Evolutionary conservation across 192 early-diverging fungal species (phyloP), one percentile per base, ranked within the genome.

Genomic region (Geranomyces variabilis): DNA sequence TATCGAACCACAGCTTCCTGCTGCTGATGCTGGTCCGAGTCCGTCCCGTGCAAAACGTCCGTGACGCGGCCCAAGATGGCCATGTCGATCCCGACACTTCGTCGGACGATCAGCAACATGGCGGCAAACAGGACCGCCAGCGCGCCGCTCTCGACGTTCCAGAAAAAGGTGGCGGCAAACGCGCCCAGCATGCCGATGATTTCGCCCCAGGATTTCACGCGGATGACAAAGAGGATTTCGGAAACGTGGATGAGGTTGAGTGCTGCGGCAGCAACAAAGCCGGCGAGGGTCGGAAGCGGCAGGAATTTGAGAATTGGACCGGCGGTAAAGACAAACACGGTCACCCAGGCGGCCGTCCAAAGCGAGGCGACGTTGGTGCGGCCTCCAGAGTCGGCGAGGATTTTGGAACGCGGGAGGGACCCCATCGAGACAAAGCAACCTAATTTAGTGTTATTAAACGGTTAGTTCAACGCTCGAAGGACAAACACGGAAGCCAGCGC

Each of bases 361-460:
- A 94, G 76, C 7, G 90, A 89, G 0, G 91, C 84, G 31, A 96
- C 71, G 68, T 92, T 94, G 53, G 94, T 93, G 24, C 79, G 83
- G 1, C 91, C 94, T 31, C 90, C 92, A 12, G 93, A 88, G 63
- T 84, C 86, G 68, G 95, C 93, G 48, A 93, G 90, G 66, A 96
- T 90, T 73, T 92, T 89, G 74, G 94, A 96, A 51, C 96, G 89
- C 8, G 96, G 91, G 41, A 98, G 85, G 26, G 93, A 94, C 6
- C 91, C 94, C 78, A 92, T 96, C 8, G 93, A 21, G 83, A 75
- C 75, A 66, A 78, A 77, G 48, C 71, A 62, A 47, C 46, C 46
- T 47, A 47, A 47, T n/a, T n/a, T n/a, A n/a, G n/a, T n/a, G n/a
- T n/a, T n/a, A n/a, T n/a, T n/a, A n/a, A n/a, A n/a, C n/a, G n/a